A percentile compares a stretch with the other conserved stretches of the same genome.
phyloP scores from a whole-genome alignment of 305 asterid genomes.

The Fraxinus greggii region DNA sequence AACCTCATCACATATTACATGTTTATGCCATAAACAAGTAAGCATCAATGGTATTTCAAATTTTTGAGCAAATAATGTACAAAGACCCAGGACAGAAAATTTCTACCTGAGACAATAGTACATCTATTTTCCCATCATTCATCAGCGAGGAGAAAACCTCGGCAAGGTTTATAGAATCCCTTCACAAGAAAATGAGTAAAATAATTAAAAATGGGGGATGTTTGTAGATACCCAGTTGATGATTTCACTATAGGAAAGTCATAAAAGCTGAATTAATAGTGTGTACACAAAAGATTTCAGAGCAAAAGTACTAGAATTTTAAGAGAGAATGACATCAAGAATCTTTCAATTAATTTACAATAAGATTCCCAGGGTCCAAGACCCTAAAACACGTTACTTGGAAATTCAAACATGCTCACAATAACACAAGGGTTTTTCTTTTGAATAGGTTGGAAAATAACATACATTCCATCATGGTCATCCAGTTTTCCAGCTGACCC shows the following conservation, averaged over 20 bases:
- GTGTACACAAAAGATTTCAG: neutral
- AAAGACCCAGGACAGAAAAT: conserved; percentile 12
- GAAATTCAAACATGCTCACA: conserved; percentile 17
- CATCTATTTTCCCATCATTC: conserved; percentile 60
- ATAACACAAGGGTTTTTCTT: neutral
- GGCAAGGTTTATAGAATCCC: conserved; percentile 52
- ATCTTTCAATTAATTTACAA: conserved; percentile 2
- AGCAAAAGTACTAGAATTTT: neutral
- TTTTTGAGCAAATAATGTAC: conserved; percentile 5
- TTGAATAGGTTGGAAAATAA: conserved; percentile 3
- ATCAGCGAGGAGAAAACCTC: conserved; percentile 60
- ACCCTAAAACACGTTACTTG: conserved; percentile 12
- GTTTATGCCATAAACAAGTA: conserved; percentile 10
- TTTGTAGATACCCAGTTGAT: neutral
- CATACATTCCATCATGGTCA: conserved; percentile 54
- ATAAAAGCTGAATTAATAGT: neutral
- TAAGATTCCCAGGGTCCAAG: neutral
- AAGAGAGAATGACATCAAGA: neutral
- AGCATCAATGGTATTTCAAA: conserved; percentile 14
- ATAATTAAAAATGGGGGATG: neutral
- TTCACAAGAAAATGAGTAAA: conserved; percentile 37
- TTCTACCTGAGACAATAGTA: conserved; percentile 67
- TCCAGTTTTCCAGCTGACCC: conserved; percentile 30
- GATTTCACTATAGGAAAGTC: neutral
- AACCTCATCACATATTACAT: conserved; percentile 24